Percentiles rank a stretch among this genome's conserved stretches.
Evolutionary conservation across 2,329 filamentous ascomycete genomes (phyloP).

Genomic region (Xylaria digitata): DNA sequence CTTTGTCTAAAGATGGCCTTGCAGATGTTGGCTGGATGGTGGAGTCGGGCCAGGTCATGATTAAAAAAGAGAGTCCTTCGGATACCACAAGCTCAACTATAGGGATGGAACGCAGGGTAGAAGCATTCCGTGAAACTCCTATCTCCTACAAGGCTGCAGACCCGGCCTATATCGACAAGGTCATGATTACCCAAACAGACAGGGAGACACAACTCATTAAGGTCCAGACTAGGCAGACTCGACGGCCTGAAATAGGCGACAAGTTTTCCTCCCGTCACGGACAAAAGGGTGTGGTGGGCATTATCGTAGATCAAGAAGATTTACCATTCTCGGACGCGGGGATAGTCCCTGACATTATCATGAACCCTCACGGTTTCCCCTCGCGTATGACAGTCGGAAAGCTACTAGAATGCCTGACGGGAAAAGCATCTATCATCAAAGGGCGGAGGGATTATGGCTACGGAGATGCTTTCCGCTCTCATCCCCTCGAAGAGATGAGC

Average conservation of each 20-base stretch:
- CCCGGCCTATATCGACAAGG: conserved; percentile 92
- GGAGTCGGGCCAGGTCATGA: conserved; percentile 82
- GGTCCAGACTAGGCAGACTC: conserved; percentile 94
- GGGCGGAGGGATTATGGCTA: conserved; percentile 89
- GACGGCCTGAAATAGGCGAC: conserved; percentile 93
- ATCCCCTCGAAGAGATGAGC: conserved; percentile 90
- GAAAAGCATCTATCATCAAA: conserved; percentile 89
- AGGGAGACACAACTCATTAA: conserved; percentile 89
- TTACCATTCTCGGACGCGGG: conserved; percentile 95
- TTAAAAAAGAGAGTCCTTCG: conserved; percentile 88
- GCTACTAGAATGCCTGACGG: conserved; percentile 92
- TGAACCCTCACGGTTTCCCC: conserved; percentile 99
- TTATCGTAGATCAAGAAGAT: conserved; percentile 96
- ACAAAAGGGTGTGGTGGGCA: conserved; percentile 96
- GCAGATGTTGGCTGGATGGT: conserved; percentile 87
- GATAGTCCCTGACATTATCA: conserved; percentile 97
- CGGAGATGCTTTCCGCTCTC: conserved; percentile 81
- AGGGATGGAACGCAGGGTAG: conserved; percentile 71
- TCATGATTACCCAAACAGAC: conserved; percentile 91
- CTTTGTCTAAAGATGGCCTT: conserved; percentile 86
- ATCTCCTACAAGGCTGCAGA: conserved; percentile 86
- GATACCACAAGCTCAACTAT: conserved; percentile 78
- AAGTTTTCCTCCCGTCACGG: conserved; percentile 99
- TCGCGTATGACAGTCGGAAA: conserved; percentile 99
- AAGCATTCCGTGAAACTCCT: conserved; percentile 74